Conservation (phyloP, 352 stramenopile species). For the Globisporangium solare region DNA sequence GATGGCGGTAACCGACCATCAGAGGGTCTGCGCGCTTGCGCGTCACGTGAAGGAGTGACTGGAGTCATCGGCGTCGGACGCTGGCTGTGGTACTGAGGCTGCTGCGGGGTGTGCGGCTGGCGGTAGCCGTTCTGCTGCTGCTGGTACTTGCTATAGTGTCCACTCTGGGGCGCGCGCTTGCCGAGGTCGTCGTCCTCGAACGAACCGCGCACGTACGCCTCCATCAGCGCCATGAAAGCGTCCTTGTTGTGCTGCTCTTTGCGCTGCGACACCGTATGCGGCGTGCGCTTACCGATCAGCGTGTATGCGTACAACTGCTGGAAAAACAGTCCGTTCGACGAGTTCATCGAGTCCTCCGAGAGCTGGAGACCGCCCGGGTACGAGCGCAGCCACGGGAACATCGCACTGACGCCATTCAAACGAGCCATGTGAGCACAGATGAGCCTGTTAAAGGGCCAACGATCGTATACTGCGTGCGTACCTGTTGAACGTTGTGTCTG, state of each 20-base stretch:
- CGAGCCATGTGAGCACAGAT: background rate
- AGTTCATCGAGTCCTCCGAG: constrained; percentile 53
- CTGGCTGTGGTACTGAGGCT: constrained; percentile 3
- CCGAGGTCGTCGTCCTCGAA: constrained; percentile 30
- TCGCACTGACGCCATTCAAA: constrained; percentile 24
- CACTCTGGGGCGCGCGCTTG: constrained; percentile 3
- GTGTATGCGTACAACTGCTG: constrained; percentile 83
- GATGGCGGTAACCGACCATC: constrained; percentile 3
- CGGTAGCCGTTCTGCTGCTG: constrained; percentile 1
- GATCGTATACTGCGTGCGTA: background rate
- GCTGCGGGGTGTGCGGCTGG: constrained; percentile 1
- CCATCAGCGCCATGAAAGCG: constrained; percentile 54
- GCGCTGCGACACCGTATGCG: constrained; percentile 31
- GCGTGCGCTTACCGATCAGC: constrained; percentile 59
- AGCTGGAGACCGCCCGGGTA: constrained; percentile 46
- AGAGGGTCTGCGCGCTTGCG: background rate
- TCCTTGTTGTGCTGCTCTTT: constrained; percentile 64
- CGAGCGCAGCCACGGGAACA: constrained; percentile 76
- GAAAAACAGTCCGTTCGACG: constrained; percentile 74
- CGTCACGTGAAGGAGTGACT: constrained; percentile 4
- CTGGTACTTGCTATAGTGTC: constrained; percentile 2
- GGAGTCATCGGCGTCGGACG: constrained; percentile 6
- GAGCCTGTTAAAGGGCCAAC: background rate
- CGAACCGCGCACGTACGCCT: constrained; percentile 62
- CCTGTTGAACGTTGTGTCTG: constrained; percentile 55